Base-by-base conservation (phyloP, 2,329 filamentous ascomycete genomes). In the Cytospora leucostoma region DNA sequence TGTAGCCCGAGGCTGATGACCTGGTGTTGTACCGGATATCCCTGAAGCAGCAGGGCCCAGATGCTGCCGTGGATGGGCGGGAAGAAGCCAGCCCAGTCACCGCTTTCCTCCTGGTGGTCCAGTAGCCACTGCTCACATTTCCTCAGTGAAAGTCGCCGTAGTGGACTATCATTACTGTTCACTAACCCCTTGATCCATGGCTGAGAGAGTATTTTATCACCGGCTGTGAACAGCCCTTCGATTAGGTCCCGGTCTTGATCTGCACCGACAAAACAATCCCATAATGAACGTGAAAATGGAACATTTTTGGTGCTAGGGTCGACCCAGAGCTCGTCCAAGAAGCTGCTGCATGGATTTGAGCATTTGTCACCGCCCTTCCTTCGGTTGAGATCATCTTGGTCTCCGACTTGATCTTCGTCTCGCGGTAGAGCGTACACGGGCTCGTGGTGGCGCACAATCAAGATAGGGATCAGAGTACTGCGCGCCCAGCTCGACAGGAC, bases 311-410 rank as follows among this genome's bases (percentile, higher is more conserved):
- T 54, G 33, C 33, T 38, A 21, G 52, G 52, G 40, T 74, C 65
- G 17, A 61, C 44, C 74, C 73, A 75, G 11, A 74, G 55, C 53
- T 75, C 73, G 51, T 75, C 73, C 2, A 75, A 60, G 47, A 70
- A 75, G 37, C 68, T 34, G 33, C 71, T 73, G 38, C 59, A 7
- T 4, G 21, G n/a, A n/a, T 44, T 44, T 15, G 38, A 44, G 38
- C 38, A 17, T n/a, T 2, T n/a, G 2, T 44, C 15, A n/a, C 38
- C 52, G 52, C 15, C 34, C 12, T 54, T 54, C 2, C 17, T 38
- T 38, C 13, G 34, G 19, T 13, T 34, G 10, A 21, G 13, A 21
- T 34, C 37, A 13, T 54, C 33, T 15, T 37, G 33, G 8, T 54
- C 33, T 27, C 52, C 34, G 34, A 13, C 8, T 15, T 15, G 34